A percentile compares a stretch with the other conserved stretches of the same genome.
These are phyloP conservation scores for Zostera marina DNA, from an alignment of 116 monocot species.

Conservation along the genomic window DNA sequence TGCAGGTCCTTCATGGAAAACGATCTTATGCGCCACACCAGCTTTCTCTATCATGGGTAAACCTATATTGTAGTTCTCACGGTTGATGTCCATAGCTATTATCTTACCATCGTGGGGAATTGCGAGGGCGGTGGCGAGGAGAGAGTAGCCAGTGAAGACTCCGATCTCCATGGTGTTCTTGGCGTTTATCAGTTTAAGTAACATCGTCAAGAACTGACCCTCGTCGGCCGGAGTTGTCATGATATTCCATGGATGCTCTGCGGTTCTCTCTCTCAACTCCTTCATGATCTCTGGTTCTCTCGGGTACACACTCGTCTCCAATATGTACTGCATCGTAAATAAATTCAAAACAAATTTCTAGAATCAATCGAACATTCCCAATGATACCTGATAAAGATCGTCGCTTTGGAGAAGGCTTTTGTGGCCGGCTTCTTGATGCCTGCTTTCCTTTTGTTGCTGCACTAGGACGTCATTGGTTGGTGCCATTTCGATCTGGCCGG, in stretches of 20 bases:
- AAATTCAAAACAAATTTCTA: neutral
- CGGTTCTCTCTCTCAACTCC: constrained; percentile 71
- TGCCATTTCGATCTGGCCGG: no score
- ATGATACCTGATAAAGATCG: constrained; percentile 58
- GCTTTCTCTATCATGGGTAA: constrained; percentile 77
- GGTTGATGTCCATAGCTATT: constrained; percentile 87
- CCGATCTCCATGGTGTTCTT: constrained; percentile 97
- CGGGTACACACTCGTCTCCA: constrained; percentile 92
- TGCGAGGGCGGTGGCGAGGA: constrained; percentile 90
- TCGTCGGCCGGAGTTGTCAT: constrained; percentile 94
- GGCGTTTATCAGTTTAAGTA: constrained; percentile 80
- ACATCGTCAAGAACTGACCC: constrained; percentile 69
- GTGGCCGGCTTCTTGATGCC: constrained; percentile 81
- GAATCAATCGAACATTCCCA: neutral
- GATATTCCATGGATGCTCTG: constrained; percentile 92
- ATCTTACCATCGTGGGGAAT: constrained; percentile 86
- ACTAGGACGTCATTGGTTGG: neutral
- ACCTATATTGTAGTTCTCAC: constrained; percentile 85
- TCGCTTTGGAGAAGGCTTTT: constrained; percentile 87
- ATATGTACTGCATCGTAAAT: constrained; percentile 36
- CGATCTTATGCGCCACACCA: constrained; percentile 87
- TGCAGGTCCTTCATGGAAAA: constrained; percentile 87
- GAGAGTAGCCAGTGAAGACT: constrained; percentile 88
- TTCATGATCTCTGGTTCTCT: constrained; percentile 76
- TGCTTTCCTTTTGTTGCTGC: constrained; percentile 7